Evolutionary conservation across 116 monocot genomes (phyloP).

Genomic region (Cymodocea nodosa): DNA sequence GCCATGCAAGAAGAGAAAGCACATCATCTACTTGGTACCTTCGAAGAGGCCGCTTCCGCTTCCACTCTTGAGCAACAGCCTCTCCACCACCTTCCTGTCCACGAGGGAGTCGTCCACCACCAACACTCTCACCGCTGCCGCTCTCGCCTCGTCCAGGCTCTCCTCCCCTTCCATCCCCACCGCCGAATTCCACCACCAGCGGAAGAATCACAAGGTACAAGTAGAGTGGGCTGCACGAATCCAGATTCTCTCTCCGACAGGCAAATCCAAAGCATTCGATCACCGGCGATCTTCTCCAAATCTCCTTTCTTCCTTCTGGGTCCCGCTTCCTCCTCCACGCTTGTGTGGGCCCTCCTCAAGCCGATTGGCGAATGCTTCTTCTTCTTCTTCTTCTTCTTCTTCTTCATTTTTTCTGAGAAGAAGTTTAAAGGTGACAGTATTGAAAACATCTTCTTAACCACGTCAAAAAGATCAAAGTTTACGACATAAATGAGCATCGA

Average conservation of each 20-base stretch:
- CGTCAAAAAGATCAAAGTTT: too few relatives aligned
- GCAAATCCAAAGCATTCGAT: conserved; percentile 10
- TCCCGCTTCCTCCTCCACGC: too few relatives aligned
- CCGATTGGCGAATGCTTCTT: too few relatives aligned
- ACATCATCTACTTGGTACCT: conserved; percentile 10
- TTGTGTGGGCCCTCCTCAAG: too few relatives aligned
- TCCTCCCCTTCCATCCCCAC: neutral
- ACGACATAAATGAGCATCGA: too few relatives aligned
- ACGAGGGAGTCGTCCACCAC: conserved; percentile 67
- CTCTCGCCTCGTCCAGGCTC: conserved; percentile 2
- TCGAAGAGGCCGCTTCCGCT: conserved; percentile 12
- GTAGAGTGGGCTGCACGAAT: conserved; percentile 3
- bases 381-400: too few relatives aligned
- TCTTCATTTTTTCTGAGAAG: too few relatives aligned
- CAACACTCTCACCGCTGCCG: conserved; percentile 36
- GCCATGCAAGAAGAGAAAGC: neutral
- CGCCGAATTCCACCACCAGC: neutral
- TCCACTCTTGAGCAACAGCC: conserved; percentile 38
- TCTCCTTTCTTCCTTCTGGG: neutral
- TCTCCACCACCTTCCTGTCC: conserved; percentile 56
- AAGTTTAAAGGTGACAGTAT: too few relatives aligned
- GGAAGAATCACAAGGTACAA: too few relatives aligned
- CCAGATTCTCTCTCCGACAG: conserved; percentile 12
- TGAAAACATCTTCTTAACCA: too few relatives aligned
- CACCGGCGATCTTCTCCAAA: conserved; percentile 4